A percentile compares a stretch with the other conserved stretches of the same genome.
These are phyloP conservation scores for Bipolaris cookei DNA, from an alignment of 2,329 filamentous ascomycete genomes.

Conservation along the genomic window DNA sequence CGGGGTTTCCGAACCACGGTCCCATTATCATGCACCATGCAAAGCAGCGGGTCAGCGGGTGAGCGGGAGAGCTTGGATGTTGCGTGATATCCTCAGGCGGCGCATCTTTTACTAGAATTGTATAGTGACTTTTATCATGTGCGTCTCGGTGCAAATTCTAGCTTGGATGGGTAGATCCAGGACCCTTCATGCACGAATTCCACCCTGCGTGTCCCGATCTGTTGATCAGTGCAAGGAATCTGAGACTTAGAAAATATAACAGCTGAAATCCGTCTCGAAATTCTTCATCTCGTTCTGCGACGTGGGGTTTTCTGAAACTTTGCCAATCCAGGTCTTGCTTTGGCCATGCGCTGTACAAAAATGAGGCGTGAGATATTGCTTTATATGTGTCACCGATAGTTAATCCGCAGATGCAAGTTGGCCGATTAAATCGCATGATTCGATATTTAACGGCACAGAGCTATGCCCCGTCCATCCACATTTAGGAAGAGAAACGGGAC, in stretches of 20 bases:
- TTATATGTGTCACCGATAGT: neutral
- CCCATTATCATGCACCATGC: neutral
- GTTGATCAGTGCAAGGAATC: neutral
- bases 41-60: neutral
- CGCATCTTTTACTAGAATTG: neutral
- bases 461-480: constrained; percentile 1
- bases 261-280: neutral
- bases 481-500: neutral
- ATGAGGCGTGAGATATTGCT: neutral
- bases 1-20: neutral
- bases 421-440: constrained; percentile 1
- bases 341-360: neutral
- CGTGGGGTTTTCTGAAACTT: neutral
- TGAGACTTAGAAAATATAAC: neutral
- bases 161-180: neutral
- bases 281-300: neutral
- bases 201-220: neutral
- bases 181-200: neutral
- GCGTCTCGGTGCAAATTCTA: neutral
- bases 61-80: neutral
- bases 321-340: constrained; percentile 1
- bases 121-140: neutral
- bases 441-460: neutral
- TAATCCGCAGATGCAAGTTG: constrained; percentile 9
- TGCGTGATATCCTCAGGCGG: neutral